Conservation (phyloP, 495 filamentous ascomycete genomes). For the Pseudevernia furfuracea region DNA sequence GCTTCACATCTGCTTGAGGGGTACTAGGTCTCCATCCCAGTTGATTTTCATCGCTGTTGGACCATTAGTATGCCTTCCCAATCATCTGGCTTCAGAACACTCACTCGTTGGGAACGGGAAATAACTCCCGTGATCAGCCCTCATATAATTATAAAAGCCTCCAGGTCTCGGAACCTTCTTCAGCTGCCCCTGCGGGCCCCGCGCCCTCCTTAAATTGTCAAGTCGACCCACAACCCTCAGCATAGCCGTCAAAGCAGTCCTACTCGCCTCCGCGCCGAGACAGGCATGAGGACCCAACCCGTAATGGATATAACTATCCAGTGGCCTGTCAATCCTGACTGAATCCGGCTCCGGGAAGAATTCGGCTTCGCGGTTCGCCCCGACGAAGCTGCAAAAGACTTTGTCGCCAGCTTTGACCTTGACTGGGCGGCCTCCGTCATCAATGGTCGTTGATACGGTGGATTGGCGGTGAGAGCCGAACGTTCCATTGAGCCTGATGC, state of each 20-base stretch:
- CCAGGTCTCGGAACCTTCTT: conserved; percentile 59
- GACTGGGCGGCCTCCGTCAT: conserved; percentile 46
- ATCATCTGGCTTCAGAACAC: conserved; percentile 18
- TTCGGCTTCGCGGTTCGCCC: conserved; percentile 50
- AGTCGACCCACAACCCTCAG: conserved; percentile 49
- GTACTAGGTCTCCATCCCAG: conserved; percentile 37
- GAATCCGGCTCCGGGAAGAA: conserved; percentile 62
- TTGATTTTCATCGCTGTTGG: conserved; percentile 37
- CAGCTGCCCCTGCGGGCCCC: conserved; percentile 60
- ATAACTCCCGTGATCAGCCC: conserved; percentile 62
- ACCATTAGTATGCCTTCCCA: conserved; percentile 18
- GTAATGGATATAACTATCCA: conserved; percentile 63
- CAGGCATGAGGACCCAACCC: conserved; percentile 54
- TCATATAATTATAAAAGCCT: conserved; percentile 61
- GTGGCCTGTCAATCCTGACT: conserved; percentile 58
- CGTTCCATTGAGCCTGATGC: conserved; percentile 54
- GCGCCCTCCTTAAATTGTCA: conserved; percentile 56
- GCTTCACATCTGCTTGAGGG: conserved; percentile 26
- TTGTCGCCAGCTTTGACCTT: conserved; percentile 45
- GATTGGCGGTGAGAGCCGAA: conserved; percentile 51
- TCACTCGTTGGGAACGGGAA: conserved; percentile 67
- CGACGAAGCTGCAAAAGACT: conserved; percentile 45
- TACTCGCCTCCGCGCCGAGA: conserved; percentile 53
- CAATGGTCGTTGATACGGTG: conserved; percentile 36
- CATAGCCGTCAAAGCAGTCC: conserved; percentile 60